Percentiles rank a stretch among this genome's conserved stretches.
These are phyloP conservation scores for Theobroma grandiflorum DNA, from an alignment of 441 rosid species.

Conservation along the genomic window DNA sequence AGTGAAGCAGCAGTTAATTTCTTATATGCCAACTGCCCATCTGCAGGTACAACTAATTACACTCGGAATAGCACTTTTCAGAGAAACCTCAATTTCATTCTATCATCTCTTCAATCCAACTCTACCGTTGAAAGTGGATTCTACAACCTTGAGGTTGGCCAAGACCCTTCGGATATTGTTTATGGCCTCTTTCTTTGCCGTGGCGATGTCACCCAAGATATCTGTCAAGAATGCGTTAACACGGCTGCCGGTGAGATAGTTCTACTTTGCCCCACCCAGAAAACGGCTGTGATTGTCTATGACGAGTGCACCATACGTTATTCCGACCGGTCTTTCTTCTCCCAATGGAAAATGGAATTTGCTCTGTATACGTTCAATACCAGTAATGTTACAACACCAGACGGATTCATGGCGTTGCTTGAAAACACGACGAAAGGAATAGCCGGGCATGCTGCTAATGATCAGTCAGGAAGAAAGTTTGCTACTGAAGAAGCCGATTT, in stretches of 20 bases:
- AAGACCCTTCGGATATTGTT: neutral
- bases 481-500: neutral
- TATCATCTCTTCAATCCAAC: slow-evolving; percentile 45
- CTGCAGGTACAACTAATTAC: slow-evolving; percentile 30
- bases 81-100: slow-evolving; percentile 38
- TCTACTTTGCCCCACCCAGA: neutral
- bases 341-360: neutral
- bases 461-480: slow-evolving; percentile 4
- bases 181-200: slow-evolving; percentile 19
- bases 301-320: slow-evolving; percentile 31
- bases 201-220: neutral
- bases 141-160: slow-evolving; percentile 24
- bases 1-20: slow-evolving; percentile 12
- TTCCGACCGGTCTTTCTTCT: neutral
- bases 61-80: slow-evolving; percentile 40
- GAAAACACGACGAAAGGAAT: neutral
- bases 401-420: slow-evolving; percentile 11
- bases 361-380: neutral
- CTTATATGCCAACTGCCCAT: slow-evolving; percentile 22
- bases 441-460: neutral
- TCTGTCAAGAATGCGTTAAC: neutral
- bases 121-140: slow-evolving; percentile 26
- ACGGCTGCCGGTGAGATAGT: neutral
- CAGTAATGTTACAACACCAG: neutral
- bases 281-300: slow-evolving; percentile 41